Base-by-base conservation (phyloP, 108 stramenopile genomes). In the Asterionellopsis glacialis region DNA sequence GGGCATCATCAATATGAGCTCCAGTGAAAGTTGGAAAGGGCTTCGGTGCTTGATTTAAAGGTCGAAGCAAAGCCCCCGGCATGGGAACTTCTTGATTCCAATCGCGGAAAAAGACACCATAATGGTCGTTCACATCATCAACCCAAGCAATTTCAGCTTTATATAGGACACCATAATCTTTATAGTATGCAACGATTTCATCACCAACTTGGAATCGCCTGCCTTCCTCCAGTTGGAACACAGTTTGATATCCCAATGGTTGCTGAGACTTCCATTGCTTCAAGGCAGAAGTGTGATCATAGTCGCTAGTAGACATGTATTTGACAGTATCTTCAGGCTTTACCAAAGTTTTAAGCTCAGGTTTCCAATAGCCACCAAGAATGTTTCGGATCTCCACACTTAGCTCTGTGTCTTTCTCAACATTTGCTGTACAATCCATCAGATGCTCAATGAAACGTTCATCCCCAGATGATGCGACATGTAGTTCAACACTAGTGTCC, bases 211-310 rank as follows among this genome's bases (percentile, higher is more conserved):
- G 6, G 9, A 5, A 33, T 2, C 7, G 33, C 33, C 33, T 33
- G 15, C 12, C 5, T 40, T 15, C 19, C 33, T 81, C 77, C 22
- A 69, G 62, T 58, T 86, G 88, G 18, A 72, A 72, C 18, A 90
- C 56, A 25, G 51, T 73, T 63, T 90, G 88, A 24, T 67, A 70
- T 9, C 78, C 88, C 33, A 82, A 24, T 13, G 85, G 68, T 1
- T 72, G 66, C 68, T 90, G 89, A 38, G 65, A 59, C 24, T 76
- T 61, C 57, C 74, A 85, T 54, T 91, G 89, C 47, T 76, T 63
- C 57, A 82, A 40, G 16, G 76, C 68, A 7, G 76, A 69, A 9
- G 49, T 63, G 39, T 72, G 79, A 42, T 90, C 79, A 51, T 90
- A 90, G 38, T 81, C 83, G 11, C 47, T 48, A 22, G 67, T 63